These are phyloP conservation scores for Trypanosoma brucei DNA, from an alignment of 208 protist species.

Conservation along the genomic window DNA sequence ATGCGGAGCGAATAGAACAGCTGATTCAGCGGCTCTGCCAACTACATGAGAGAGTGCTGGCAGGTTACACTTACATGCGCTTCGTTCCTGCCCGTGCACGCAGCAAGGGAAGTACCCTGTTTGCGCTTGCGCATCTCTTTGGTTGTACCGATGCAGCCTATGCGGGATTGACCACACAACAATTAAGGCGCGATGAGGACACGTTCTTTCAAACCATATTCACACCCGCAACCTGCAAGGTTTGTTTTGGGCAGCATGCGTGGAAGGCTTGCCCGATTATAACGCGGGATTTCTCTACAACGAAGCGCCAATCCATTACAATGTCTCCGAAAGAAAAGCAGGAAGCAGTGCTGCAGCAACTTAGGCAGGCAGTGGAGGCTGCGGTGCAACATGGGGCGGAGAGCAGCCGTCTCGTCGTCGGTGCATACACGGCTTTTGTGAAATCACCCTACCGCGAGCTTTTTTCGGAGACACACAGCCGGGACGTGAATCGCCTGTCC, in stretches of 20 bases:
- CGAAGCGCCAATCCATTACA: constrained; percentile 38
- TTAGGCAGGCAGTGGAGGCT: constrained; percentile 28
- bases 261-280: constrained; percentile 75
- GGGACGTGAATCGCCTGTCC: constrained; percentile 60
- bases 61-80: constrained; percentile 74
- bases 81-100: constrained; percentile 42
- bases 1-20: constrained; percentile 53
- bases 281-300: constrained; percentile 68
- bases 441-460: constrained; percentile 68
- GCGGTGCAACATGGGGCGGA: constrained; percentile 29
- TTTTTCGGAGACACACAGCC: constrained; percentile 50
- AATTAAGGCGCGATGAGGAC: constrained; percentile 34
- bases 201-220: constrained; percentile 63
- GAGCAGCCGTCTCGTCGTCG: constrained; percentile 44
- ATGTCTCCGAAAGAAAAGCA: constrained; percentile 74
- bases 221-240: constrained; percentile 53
- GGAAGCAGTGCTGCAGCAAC: constrained; percentile 47
- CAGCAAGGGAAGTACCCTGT: constrained; percentile 31
- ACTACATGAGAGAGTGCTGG: constrained; percentile 76
- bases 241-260: constrained; percentile 75
- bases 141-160: constrained; percentile 22
- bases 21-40: constrained; percentile 52
- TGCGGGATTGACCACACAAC: constrained; percentile 17
- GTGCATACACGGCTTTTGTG: constrained; percentile 78
- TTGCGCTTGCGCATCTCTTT: constrained; percentile 30